These are phyloP conservation scores for Diaporthe velutina DNA, from an alignment of 2,329 filamentous ascomycete species.

Conservation along the genomic window DNA sequence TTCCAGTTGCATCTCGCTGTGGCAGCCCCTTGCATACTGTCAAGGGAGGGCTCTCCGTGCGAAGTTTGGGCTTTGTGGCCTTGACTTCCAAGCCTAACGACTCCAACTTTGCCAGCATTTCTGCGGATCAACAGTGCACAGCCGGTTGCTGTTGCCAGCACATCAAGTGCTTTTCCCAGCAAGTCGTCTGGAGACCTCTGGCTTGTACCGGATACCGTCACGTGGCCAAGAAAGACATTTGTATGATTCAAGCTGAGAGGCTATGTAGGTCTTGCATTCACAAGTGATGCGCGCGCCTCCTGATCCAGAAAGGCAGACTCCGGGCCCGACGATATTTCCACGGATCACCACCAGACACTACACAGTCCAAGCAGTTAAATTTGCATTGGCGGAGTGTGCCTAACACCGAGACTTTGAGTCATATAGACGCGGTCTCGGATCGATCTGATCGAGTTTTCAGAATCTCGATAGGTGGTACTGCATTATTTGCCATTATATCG, in stretches of 20 bases:
- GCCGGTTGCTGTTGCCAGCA: background rate
- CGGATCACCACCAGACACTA: background rate
- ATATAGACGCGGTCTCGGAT: slow-evolving; percentile 8
- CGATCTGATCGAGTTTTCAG: background rate
- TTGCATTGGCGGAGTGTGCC: background rate
- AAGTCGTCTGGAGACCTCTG: background rate
- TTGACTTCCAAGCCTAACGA: background rate
- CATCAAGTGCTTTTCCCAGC: background rate
- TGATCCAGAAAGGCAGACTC: background rate
- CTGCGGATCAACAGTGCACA: background rate
- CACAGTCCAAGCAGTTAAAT: background rate
- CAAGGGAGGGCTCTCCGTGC: too few species aligned
- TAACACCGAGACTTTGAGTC: background rate
- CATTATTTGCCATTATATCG: slow-evolving; percentile 3
- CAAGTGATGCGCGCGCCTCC: background rate
- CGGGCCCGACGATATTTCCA: background rate
- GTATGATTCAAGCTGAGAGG: background rate
- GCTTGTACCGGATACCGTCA: background rate
- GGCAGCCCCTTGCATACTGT: too few species aligned
- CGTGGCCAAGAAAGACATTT: background rate
- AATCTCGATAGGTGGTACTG: background rate
- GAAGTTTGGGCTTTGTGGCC: background rate
- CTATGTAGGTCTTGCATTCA: background rate
- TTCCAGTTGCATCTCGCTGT: too few species aligned
- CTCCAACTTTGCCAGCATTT: background rate